Evolutionary conservation across 106 monocot genomes (phyloP).

Genomic region (Allium sativum): DNA sequence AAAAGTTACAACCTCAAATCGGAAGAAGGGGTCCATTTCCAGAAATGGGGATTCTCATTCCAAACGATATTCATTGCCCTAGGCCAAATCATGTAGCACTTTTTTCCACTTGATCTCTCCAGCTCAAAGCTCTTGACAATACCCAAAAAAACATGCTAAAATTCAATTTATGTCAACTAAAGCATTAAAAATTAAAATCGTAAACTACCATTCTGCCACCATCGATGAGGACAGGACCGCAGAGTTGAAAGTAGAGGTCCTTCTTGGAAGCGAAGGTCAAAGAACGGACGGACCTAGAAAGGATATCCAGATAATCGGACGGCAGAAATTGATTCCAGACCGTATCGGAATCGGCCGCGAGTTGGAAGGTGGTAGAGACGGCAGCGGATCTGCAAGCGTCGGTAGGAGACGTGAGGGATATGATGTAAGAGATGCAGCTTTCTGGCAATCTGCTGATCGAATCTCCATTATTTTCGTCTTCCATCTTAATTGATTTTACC

Average conservation of each 20-base stretch:
- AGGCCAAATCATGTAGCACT: conserved; percentile 59
- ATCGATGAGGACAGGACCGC: conserved; percentile 37
- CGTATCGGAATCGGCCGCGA: conserved; percentile 24
- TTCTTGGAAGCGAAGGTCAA: conserved; percentile 16
- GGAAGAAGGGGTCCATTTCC: conserved; percentile 33
- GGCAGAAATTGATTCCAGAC: conserved; percentile 38
- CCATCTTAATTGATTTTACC: too few species aligned
- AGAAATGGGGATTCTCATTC: conserved; percentile 42
- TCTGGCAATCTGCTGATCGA: conserved; percentile 13
- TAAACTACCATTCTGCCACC: conserved; percentile 22
- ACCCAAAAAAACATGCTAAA: too few species aligned
- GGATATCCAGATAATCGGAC: conserved; percentile 14
- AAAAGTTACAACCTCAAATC: background rate
- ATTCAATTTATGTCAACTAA: too few species aligned
- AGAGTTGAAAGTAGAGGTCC: conserved; percentile 38
- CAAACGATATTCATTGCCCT: conserved; percentile 46
- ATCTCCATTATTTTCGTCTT: background rate
- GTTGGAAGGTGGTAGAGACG: conserved; percentile 23
- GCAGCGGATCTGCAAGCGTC: conserved; percentile 28
- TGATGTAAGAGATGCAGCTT: conserved; percentile 28
- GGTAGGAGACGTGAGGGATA: conserved; percentile 26
- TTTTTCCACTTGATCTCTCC: conserved; percentile 52
- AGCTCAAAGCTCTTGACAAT: conserved; percentile 46
- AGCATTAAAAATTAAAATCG: too few species aligned
- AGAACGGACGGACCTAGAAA: conserved; percentile 16